A percentile compares a stretch with the other conserved stretches of the same genome.
Evolutionary conservation across 805 yeast genomes (phyloP).

Genomic region (Wickerhamomyces rabaulensis): DNA sequence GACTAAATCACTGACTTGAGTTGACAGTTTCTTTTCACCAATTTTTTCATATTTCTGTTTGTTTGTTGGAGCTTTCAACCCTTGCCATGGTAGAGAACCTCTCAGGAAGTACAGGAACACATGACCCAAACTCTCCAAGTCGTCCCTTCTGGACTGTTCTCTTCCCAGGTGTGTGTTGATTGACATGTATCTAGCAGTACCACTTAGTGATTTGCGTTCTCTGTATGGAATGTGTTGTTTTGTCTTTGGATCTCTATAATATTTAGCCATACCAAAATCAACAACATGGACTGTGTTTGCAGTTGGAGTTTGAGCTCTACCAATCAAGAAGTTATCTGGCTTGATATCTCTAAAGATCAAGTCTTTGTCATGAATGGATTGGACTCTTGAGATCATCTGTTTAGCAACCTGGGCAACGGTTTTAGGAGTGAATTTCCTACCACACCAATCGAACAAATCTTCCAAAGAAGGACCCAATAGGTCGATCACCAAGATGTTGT

Average conservation of each 20-base stretch:
- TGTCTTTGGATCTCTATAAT: conserved; percentile 93
- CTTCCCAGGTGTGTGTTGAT: conserved; percentile 96
- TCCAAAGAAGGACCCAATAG: conserved; percentile 93
- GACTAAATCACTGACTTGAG: conserved; percentile 80
- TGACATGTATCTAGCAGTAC: conserved; percentile 98
- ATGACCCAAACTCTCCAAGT: conserved; percentile 93
- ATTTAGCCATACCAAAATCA: conserved; percentile 99
- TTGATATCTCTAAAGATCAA: conserved; percentile 94
- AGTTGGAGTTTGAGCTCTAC: conserved; percentile 78
- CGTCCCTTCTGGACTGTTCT: conserved; percentile 95
- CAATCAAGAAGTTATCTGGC: conserved; percentile 94
- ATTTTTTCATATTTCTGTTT: conserved; percentile 96
- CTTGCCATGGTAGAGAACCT: conserved; percentile 98
- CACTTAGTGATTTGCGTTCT: conserved; percentile 91
- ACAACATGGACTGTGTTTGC: conserved; percentile 85
- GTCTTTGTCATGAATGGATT: conserved; percentile 82
- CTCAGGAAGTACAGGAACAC: conserved; percentile 92
- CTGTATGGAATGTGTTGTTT: conserved; percentile 95
- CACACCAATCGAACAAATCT: conserved; percentile 98
- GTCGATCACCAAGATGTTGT: conserved; percentile 91
- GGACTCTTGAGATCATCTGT: conserved; percentile 88
- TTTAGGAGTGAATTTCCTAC: conserved; percentile 78
- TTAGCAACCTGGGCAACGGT: conserved; percentile 92
- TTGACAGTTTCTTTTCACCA: conserved; percentile 91
- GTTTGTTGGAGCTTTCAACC: conserved; percentile 95